phyloP scores from a whole-genome alignment of 2,329 filamentous ascomycete species.

The Microcyclospora pomicola region DNA sequence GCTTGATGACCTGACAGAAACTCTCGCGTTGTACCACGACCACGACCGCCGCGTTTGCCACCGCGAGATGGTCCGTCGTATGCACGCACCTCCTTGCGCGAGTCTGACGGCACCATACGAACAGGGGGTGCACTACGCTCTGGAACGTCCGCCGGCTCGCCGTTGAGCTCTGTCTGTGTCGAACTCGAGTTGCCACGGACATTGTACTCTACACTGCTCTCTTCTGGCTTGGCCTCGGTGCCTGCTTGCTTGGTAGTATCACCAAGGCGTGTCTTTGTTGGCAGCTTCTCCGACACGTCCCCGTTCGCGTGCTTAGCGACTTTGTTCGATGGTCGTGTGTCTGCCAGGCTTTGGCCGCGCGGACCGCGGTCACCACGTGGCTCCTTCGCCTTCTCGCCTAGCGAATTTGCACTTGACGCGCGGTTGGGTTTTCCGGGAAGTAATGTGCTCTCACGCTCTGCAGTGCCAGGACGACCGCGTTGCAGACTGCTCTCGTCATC shows the following conservation, averaged over 20 bases:
- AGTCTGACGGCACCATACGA: slow-evolving; percentile 10
- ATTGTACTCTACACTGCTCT: too few relatives aligned
- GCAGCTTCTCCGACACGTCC: too few relatives aligned
- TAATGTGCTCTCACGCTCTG: slow-evolving; percentile 17
- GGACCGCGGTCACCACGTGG: background rate
- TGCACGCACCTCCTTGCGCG: slow-evolving; percentile 10
- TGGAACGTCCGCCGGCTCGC: too few relatives aligned
- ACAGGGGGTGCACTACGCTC: background rate
- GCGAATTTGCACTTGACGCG: slow-evolving; percentile 4
- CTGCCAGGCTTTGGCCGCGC: slow-evolving; percentile 1
- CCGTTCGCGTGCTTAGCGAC: too few relatives aligned
- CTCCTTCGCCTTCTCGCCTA: slow-evolving; percentile 2
- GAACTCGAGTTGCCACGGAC: too few relatives aligned
- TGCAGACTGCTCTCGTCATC: slow-evolving; percentile 7
- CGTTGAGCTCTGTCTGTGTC: too few relatives aligned
- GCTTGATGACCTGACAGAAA: slow-evolving; percentile 18
- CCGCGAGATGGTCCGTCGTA: slow-evolving; percentile 11
- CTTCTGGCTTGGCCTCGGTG: too few relatives aligned
- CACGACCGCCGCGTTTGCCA: slow-evolving; percentile 19
- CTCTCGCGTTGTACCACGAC: slow-evolving; percentile 20
- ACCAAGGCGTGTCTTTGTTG: too few relatives aligned
- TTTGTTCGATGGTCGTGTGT: background rate
- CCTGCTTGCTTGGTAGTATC: too few relatives aligned
- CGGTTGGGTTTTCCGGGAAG: slow-evolving; percentile 12
- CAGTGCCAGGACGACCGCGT: slow-evolving; percentile 10